Percentiles rank a stretch among this genome's conserved stretches.
phyloP scores from a whole-genome alignment of 2,329 filamentous ascomycete genomes.

The Aspergillus pseudonomiae region DNA sequence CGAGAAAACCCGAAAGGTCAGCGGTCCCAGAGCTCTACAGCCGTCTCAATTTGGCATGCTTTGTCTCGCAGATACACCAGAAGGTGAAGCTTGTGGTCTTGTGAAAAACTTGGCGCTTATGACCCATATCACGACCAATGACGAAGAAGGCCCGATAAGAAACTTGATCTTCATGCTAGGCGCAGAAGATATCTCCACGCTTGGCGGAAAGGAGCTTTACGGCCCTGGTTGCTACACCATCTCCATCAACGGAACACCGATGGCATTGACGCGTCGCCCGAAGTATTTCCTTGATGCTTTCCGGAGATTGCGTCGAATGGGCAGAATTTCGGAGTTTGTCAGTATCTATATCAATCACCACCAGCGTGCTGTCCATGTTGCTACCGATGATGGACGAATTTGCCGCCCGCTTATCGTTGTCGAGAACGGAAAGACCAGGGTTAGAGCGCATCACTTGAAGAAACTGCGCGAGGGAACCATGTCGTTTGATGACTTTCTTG shows the following conservation, averaged over 20 bases:
- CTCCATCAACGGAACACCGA: conserved; percentile 92
- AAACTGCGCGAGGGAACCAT: conserved; percentile 80
- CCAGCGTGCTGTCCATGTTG: conserved; percentile 88
- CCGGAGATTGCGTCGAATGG: conserved; percentile 81
- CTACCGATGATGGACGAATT: conserved; percentile 94
- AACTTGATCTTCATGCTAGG: conserved; percentile 86
- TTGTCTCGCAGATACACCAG: conserved; percentile 93
- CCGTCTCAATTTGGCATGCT: conserved; percentile 99
- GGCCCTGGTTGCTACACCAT: conserved; percentile 82
- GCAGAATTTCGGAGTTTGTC: conserved; percentile 92
- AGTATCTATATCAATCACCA: conserved; percentile 96
- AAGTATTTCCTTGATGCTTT: conserved; percentile 86
- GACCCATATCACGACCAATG: conserved; percentile 98
- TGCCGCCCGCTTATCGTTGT: conserved; percentile 96
- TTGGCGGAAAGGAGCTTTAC: conserved; percentile 86
- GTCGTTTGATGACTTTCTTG: conserved; percentile 92
- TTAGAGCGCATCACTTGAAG: conserved; percentile 76
- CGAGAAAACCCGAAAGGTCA: conserved; percentile 96
- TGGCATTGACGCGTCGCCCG: conserved; percentile 82
- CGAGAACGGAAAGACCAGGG: conserved; percentile 79
- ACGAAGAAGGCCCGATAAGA: conserved; percentile 87
- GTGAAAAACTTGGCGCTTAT: conserved; percentile 98
- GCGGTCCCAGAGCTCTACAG: conserved; percentile 90
- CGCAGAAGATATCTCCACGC: conserved; percentile 76
- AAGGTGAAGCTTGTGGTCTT: conserved; percentile 96